phyloP scores from a whole-genome alignment of 2,329 filamentous ascomycete species.

The Allantophomopsis lycopodina region DNA sequence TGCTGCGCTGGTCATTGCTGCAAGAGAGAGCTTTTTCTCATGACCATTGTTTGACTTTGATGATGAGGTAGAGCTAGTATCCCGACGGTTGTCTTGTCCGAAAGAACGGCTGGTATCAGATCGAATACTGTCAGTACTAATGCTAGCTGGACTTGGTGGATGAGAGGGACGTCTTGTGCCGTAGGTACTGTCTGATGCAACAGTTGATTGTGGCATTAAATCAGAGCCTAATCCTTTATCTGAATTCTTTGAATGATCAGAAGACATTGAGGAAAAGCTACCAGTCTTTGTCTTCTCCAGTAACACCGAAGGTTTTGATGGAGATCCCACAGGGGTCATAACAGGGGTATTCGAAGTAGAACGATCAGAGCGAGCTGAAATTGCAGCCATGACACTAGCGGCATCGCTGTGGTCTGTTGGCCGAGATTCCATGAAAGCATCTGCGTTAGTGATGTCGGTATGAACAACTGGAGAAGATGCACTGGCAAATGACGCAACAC shows the following conservation, averaged over 20 bases:
- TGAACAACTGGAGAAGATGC: constrained; percentile 52
- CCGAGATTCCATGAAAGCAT: constrained; percentile 41
- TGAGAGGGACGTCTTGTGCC: neutral
- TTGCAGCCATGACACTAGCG: constrained; percentile 49
- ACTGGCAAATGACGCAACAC: constrained; percentile 48
- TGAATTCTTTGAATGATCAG: constrained; percentile 26
- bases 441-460: constrained; percentile 52
- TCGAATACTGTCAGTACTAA: constrained; percentile 22
- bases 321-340: constrained; percentile 29
- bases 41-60: constrained; percentile 14
- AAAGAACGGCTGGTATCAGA: constrained; percentile 23
- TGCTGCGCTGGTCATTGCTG: constrained; percentile 40
- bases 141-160: constrained; percentile 19
- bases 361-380: constrained; percentile 47
- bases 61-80: constrained; percentile 21
- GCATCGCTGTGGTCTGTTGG: constrained; percentile 45
- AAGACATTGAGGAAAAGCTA: constrained; percentile 32
- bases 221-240: constrained; percentile 21
- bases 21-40: constrained; percentile 33
- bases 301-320: constrained; percentile 11
- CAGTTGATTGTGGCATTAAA: constrained; percentile 15
- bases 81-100: constrained; percentile 25
- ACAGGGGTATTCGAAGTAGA: constrained; percentile 39
- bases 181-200: constrained; percentile 2
- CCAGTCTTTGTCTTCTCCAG: constrained; percentile 16